Percentiles rank a stretch among this genome's conserved stretches.
These are phyloP conservation scores for Geranium rotundifolium DNA, from an alignment of 345 rosid species.

Conservation along the genomic window DNA sequence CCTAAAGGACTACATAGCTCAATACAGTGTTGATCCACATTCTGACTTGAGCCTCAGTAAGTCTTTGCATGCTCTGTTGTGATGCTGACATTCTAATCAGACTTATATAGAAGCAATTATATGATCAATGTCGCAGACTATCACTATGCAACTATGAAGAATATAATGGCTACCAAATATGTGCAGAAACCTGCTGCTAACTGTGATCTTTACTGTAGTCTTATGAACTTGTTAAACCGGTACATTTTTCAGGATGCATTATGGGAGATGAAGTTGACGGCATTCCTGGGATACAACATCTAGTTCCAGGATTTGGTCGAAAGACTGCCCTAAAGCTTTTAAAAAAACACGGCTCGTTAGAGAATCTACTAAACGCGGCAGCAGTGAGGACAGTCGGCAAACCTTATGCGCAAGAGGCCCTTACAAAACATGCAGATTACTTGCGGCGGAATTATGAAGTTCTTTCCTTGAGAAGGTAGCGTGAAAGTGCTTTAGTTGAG, in stretches of 20 bases:
- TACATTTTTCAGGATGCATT: constrained; percentile 47
- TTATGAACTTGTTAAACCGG: neutral
- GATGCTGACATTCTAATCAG: neutral
- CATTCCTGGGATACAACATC: constrained; percentile 72
- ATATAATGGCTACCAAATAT: neutral
- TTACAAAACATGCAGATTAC: constrained; percentile 66
- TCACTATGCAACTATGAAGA: neutral
- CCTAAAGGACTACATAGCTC: constrained; percentile 61
- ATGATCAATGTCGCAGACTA: neutral
- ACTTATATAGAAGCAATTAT: neutral
- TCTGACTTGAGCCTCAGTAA: constrained; percentile 85
- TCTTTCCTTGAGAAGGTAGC: constrained; percentile 68
- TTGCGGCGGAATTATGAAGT: constrained; percentile 79
- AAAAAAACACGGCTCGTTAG: constrained; percentile 75
- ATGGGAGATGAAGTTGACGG: constrained; percentile 92
- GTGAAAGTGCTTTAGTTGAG: neutral
- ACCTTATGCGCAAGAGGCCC: constrained; percentile 78
- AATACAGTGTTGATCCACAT: constrained; percentile 66
- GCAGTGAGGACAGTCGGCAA: constrained; percentile 79
- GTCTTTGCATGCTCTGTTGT: constrained; percentile 12
- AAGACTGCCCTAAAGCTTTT: constrained; percentile 77
- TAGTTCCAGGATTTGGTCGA: constrained; percentile 81
- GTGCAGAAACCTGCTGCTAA: neutral
- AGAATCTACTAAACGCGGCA: constrained; percentile 70
- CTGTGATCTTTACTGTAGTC: neutral